Evolutionary conservation across 1,139 yeast species (phyloP).

Genomic region (Saccharomyces hybrid): DNA sequence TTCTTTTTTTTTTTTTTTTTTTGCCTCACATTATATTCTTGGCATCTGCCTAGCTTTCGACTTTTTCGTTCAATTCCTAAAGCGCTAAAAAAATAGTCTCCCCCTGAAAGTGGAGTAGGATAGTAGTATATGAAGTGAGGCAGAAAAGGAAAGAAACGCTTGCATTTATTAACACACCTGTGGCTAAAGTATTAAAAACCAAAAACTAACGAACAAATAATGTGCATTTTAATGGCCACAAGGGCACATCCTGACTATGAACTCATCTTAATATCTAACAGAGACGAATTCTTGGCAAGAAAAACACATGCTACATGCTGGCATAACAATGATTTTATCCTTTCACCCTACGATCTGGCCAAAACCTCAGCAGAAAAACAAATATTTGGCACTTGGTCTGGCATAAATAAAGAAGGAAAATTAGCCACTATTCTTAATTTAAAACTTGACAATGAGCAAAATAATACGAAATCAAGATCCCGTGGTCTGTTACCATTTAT

Average conservation of each 20-base stretch:
- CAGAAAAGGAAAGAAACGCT: neutral
- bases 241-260: conserved; percentile 60
- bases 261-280: conserved; percentile 64
- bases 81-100: neutral
- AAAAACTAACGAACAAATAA: conserved; percentile 18
- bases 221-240: conserved; percentile 63
- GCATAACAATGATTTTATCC: conserved; percentile 38
- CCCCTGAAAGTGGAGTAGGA: neutral
- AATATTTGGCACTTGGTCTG: conserved; percentile 85
- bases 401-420: conserved; percentile 54
- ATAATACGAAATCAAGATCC: conserved; percentile 39
- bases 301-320: conserved; percentile 62
- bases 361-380: conserved; percentile 38
- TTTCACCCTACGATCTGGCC: conserved; percentile 73
- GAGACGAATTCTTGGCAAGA: conserved; percentile 77
- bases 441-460: conserved; percentile 30
- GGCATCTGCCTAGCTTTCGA: neutral
- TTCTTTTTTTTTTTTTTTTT: neutral
- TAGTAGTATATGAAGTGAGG: neutral
- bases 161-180: neutral
- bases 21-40: neutral
- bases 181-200: neutral
- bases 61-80: neutral
- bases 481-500: conserved; percentile 66
- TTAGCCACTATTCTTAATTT: conserved; percentile 73